Evolutionary conservation across 1,284 basidiomycete species (phyloP), one percentile per base, ranked within the genome.

Genomic region (Apiotrichum akiyoshidainum): DNA sequence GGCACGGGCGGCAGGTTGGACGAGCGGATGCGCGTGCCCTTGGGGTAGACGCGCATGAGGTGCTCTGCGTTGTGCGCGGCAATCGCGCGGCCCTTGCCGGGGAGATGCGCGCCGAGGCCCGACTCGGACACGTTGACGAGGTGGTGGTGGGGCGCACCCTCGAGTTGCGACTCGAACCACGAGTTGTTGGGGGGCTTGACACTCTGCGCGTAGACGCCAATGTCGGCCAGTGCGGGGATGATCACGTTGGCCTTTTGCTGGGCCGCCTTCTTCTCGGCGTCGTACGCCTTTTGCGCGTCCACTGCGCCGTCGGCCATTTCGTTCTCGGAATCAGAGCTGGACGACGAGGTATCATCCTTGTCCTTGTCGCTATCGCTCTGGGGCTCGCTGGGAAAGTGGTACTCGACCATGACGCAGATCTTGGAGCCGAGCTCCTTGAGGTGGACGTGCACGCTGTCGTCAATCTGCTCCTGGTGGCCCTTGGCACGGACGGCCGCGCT

Each of bases 1-100:
- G 88, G 84, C 76, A 91, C 86, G 4, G 95, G 95, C 63, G 89
- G 83, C 70, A 89, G 98, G 75, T 99, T 99, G 22, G 87, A 87
- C 59, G 89, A 92, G 63, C 83, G 86, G 49, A 96, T 80, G 54
- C 93, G 80, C 45, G 82, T 86, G 2, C 90, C 92, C 68, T 88
- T 89, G 0, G 96, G 96, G 72, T 98, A 99, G 17, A 90, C 85
- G 59, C 96, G 81, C 35, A 93, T 89, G 39, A 98, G 74, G 75
- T 98, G 93, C 2, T 81, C 85, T 55, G 87, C 84, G 63, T 87
- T 92, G 78, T 99, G 96, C 74, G 90, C 90, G 75, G 81, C 70
- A 44, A 84, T 57, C 53, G 47, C 51, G 47, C 26, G 19, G 1
- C 33, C 13, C 26, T 55, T 17, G 1, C 21, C 17, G 5, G 61